Percentiles rank a stretch among this genome's conserved stretches.
These are phyloP conservation scores for Exobasidium cylindrosporum DNA, from an alignment of 1,284 basidiomycete genomes.

Conservation along the genomic window DNA sequence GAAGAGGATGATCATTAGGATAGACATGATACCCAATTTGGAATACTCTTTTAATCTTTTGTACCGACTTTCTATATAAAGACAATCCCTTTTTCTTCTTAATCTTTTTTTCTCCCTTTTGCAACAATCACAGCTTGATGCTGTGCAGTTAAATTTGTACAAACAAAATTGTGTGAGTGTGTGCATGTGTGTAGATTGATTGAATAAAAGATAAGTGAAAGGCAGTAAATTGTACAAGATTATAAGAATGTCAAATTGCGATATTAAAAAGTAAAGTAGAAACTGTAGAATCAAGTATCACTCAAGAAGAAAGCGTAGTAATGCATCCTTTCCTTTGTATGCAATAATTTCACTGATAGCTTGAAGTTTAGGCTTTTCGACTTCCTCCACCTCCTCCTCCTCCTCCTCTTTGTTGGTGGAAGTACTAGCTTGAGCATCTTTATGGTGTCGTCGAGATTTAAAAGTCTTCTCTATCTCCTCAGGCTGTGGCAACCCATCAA, in stretches of 20 bases:
- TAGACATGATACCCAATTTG: neutral
- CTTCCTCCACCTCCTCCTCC: neutral
- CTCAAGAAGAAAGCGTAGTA: neutral
- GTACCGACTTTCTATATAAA: too few relatives aligned
- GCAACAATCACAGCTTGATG: too few relatives aligned
- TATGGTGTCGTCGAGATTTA: neutral
- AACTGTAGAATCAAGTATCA: too few relatives aligned
- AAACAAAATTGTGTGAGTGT: too few relatives aligned
- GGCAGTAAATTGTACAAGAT: too few relatives aligned
- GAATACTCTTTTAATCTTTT: neutral
- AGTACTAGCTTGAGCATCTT: neutral
- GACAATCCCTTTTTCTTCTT: neutral
- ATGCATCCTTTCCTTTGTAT: neutral
- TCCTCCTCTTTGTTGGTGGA: too few relatives aligned
- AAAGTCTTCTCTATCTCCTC: neutral
- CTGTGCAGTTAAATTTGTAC: too few relatives aligned
- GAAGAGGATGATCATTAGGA: too few relatives aligned
- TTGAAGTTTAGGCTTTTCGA: neutral
- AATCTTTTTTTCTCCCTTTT: neutral
- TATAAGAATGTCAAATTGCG: too few relatives aligned
- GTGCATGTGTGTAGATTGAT: too few relatives aligned
- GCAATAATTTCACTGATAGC: neutral
- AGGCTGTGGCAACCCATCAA: neutral
- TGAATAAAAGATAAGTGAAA: too few relatives aligned
- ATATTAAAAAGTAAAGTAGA: too few relatives aligned